These are phyloP conservation scores for Zymoseptoria passerinii DNA, from an alignment of 2,329 filamentous ascomycete species.

Conservation along the genomic window DNA sequence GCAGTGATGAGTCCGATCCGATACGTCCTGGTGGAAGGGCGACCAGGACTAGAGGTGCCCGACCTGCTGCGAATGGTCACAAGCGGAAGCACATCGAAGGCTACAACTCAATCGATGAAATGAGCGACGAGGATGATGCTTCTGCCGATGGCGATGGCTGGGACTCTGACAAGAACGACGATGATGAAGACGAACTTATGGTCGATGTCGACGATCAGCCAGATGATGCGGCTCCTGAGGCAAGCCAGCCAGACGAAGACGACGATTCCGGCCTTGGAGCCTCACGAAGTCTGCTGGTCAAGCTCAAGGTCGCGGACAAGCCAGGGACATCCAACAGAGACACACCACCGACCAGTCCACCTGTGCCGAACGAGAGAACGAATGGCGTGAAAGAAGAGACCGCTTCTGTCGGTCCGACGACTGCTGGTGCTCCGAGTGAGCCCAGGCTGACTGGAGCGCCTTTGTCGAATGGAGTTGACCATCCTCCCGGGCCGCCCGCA, in stretches of 20 bases:
- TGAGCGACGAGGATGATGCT: conserved; percentile 55
- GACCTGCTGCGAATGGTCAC: conserved; percentile 24
- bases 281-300: conserved; percentile 60
- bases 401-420: not conserved
- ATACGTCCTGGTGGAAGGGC: conserved; percentile 33
- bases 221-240: conserved; percentile 45
- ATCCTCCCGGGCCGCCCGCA: not conserved
- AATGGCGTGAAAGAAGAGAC: not conserved
- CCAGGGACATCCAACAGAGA: conserved; percentile 2
- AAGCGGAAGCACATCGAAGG: conserved; percentile 44
- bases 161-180: conserved; percentile 62
- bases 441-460: not conserved
- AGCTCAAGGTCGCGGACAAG: conserved; percentile 42
- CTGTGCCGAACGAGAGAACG: conserved; percentile 2
- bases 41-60: conserved; percentile 22
- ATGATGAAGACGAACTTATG: conserved; percentile 51
- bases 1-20: conserved; percentile 41
- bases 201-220: conserved; percentile 43
- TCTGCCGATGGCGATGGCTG: conserved; percentile 55
- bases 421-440: not conserved
- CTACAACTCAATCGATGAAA: conserved; percentile 54
- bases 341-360: conserved; percentile 18
- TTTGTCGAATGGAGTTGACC: not conserved
- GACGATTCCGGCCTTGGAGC: conserved; percentile 23
- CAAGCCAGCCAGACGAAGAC: conserved; percentile 34